These are phyloP conservation scores for Xylaria bambusicola DNA, from an alignment of 495 filamentous ascomycete genomes.

Conservation along the genomic window DNA sequence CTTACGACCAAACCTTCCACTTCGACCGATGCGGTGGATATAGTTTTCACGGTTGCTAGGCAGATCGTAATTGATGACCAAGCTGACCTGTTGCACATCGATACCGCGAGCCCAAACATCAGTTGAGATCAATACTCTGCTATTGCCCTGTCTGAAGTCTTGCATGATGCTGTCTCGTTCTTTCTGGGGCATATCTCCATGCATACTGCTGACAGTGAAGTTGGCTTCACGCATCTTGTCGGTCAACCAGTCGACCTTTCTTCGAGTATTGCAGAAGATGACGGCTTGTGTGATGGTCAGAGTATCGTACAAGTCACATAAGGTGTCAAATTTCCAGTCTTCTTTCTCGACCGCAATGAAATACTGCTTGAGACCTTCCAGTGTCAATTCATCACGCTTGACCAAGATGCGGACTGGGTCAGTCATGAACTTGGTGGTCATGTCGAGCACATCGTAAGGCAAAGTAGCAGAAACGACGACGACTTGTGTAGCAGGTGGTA, in stretches of 20 bases:
- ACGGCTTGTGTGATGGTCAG: slow-evolving; percentile 98
- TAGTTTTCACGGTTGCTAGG: slow-evolving; percentile 99
- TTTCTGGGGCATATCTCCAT: slow-evolving; percentile 98
- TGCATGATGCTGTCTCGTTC: slow-evolving; percentile 99
- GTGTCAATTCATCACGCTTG: slow-evolving; percentile 97
- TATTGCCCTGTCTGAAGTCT: slow-evolving; percentile 95
- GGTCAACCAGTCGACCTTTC: slow-evolving; percentile 99
- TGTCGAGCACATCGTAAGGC: slow-evolving; percentile 96
- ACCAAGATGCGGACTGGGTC: slow-evolving; percentile 98
- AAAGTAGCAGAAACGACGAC: slow-evolving; percentile 97
- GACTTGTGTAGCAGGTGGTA: slow-evolving; percentile 94
- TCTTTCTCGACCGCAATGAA: slow-evolving; percentile 99
- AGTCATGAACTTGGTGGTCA: slow-evolving; percentile 99
- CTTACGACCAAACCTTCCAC: slow-evolving; percentile 95
- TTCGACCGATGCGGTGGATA: slow-evolving; percentile 96
- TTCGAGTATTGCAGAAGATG: slow-evolving; percentile 99
- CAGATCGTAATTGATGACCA: slow-evolving; percentile 99
- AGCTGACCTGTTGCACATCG: slow-evolving; percentile 98
- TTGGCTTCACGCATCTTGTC: slow-evolving; percentile 98
- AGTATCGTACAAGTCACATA: slow-evolving; percentile 98
- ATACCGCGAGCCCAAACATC: slow-evolving; percentile 98
- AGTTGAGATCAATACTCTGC: slow-evolving; percentile 95
- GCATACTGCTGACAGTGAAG: slow-evolving; percentile 98
- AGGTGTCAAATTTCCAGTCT: slow-evolving; percentile 99
- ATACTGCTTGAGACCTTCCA: slow-evolving; percentile 98